Base-by-base conservation (phyloP, 352 stramenopile genomes). In the Pythium vanterpoolii region DNA sequence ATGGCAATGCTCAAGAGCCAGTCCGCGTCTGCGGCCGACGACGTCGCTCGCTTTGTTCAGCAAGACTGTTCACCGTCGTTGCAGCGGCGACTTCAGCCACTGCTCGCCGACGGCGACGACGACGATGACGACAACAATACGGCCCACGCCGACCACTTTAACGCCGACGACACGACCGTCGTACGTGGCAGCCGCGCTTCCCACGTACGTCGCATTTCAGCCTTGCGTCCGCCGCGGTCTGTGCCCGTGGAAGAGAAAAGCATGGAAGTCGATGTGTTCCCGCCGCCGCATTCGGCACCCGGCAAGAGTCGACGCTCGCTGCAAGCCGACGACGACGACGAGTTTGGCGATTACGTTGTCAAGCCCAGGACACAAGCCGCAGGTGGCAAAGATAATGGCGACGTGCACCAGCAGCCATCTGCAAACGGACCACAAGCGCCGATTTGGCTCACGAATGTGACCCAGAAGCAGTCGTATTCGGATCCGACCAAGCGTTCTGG, bases 101-200 rank as follows among this genome's bases (percentile, higher is more conserved):
- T 90, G 2, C 55, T 90, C 5, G 44, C 43, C 1, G 45, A 62
- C n/a, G 60, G 56, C 14, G 63, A 73, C 21, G 72, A 84, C n/a
- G 60, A 64, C n/a, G 60, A 64, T 2, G 67, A 72, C 16, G 64
- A 73, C 39, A 64, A 62, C 8, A 85, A 81, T 30, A 48, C 31
- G 1, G 42, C 31, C 40, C 79, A 79, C 39, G 68, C 72, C 0
- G 74, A 90, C 36, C 74, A 87, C 40, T 86, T 86, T 28, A 73
- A 76, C 5, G 76, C 66, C 0, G 71, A 83, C 16, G 61, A 83
- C 46, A 57, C 74, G 5, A 90, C 76, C 0, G 82, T 79, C 46
- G 76, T 93, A 14, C 76, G 81, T 9, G 82, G 81, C 0, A 90
- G 77, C 69, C 81, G 81, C 1, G 74, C 78, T 5, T 93, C 83